Conservation (phyloP, 2,329 filamentous ascomycete species). For the Diplodia intermedia region DNA sequence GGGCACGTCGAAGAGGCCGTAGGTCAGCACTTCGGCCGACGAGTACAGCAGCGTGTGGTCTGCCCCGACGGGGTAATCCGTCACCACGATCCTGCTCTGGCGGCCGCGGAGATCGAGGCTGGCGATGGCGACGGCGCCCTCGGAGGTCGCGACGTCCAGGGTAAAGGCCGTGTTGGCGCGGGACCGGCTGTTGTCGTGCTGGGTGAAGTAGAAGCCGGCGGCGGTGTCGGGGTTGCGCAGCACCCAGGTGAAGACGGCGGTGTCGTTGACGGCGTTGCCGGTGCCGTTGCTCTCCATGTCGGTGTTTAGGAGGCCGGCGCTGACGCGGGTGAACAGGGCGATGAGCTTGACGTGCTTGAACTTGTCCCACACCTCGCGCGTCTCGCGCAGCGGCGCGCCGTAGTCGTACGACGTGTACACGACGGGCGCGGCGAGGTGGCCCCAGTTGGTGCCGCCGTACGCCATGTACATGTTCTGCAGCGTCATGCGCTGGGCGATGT, state of each 20-base stretch:
- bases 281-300: constrained; percentile 60
- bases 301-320: constrained; percentile 63
- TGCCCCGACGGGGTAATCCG: constrained; percentile 63
- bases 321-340: constrained; percentile 65
- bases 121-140: constrained; percentile 62
- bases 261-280: constrained; percentile 60
- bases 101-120: constrained; percentile 65
- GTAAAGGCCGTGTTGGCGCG: constrained; percentile 61
- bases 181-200: constrained; percentile 62
- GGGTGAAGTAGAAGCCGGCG: constrained; percentile 65
- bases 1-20: constrained; percentile 47
- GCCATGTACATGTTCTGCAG: constrained; percentile 70
- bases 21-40: constrained; percentile 59
- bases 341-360: constrained; percentile 69
- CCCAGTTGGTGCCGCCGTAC: constrained; percentile 71
- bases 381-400: constrained; percentile 66
- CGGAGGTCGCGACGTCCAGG: constrained; percentile 63
- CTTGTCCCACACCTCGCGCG: constrained; percentile 64
- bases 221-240: constrained; percentile 65
- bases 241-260: constrained; percentile 61
- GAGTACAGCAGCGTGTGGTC: constrained; percentile 60
- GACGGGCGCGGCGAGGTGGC: constrained; percentile 63
- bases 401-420: constrained; percentile 68
- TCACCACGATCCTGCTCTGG: constrained; percentile 67
- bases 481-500: constrained; percentile 66